Conservation (phyloP, 768 basidiomycete genomes). For the Pleurotus djamor region DNA sequence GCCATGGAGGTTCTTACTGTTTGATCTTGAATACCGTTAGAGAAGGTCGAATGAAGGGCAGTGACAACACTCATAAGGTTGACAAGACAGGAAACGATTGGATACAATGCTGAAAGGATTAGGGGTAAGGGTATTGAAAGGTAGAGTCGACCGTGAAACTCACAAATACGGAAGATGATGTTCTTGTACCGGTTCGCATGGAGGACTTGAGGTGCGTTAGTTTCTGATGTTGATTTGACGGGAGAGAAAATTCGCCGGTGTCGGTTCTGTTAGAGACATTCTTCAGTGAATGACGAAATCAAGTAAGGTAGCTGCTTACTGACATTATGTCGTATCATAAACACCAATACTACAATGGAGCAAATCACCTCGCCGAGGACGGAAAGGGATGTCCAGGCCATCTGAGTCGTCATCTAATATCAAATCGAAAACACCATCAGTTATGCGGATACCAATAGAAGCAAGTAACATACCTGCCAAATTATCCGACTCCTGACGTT, state of each 20-base stretch:
- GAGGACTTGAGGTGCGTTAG: not conserved
- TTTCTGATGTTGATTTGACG: not conserved
- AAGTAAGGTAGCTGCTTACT: not conserved
- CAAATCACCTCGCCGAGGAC: conserved; percentile 8
- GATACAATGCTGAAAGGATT: conserved; percentile 7
- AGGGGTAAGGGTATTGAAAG: not conserved
- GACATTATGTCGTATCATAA: conserved; percentile 11
- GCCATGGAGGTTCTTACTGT: not conserved
- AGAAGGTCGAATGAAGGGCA: conserved; percentile 3
- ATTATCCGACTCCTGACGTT: conserved; percentile 12
- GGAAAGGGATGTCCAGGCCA: conserved; percentile 7
- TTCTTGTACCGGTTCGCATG: conserved; percentile 4
- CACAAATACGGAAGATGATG: conserved; percentile 11
- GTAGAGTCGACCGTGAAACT: not conserved
- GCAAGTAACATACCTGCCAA: conserved; percentile 9
- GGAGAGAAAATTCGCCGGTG: not conserved
- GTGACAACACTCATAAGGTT: conserved; percentile 7
- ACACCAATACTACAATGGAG: conserved; percentile 3
- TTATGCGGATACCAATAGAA: too few species aligned
- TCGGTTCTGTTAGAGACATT: not conserved
- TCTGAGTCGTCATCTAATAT: not conserved
- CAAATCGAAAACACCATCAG: too few species aligned
- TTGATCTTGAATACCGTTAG: conserved; percentile 6
- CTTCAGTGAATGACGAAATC: not conserved
- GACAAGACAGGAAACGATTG: conserved; percentile 5